These are phyloP conservation scores for Proliferodiscus dingleyae DNA, from an alignment of 2,329 filamentous ascomycete genomes.

Conservation along the genomic window DNA sequence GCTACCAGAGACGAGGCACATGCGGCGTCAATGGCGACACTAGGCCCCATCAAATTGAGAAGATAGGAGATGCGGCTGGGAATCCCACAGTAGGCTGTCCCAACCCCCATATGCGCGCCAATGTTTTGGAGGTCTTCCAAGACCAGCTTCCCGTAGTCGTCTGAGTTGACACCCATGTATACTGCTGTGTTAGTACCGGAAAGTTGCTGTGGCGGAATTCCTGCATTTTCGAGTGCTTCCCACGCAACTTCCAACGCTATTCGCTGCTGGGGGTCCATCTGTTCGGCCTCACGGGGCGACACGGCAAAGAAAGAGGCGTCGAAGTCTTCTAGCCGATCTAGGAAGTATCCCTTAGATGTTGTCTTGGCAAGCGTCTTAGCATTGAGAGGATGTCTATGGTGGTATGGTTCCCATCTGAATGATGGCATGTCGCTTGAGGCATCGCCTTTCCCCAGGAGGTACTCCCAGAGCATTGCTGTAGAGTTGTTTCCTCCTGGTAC, in stretches of 20 bases:
- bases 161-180: conserved; percentile 26
- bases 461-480: conserved; percentile 32
- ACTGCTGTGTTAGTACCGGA: conserved; percentile 7
- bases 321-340: conserved; percentile 31
- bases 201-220: conserved; percentile 47
- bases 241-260: conserved; percentile 54
- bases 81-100: conserved; percentile 35
- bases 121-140: conserved; percentile 35
- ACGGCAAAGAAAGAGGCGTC: conserved; percentile 38
- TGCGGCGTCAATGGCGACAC: conserved; percentile 41
- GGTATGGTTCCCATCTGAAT: conserved; percentile 4
- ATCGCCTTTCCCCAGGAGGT: conserved; percentile 16
- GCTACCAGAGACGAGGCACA: conserved; percentile 40
- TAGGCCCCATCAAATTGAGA: conserved; percentile 35
- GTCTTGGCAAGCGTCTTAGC: neutral
- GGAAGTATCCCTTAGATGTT: conserved; percentile 25
- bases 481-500: conserved; percentile 32
- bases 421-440: conserved; percentile 1
- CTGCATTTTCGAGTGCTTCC: conserved; percentile 62
- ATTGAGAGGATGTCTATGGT: neutral
- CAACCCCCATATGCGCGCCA: conserved; percentile 37
- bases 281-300: conserved; percentile 31
- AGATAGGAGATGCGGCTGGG: conserved; percentile 36
- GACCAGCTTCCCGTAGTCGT: conserved; percentile 35
- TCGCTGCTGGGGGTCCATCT: conserved; percentile 35